Percentiles rank a stretch among this genome's conserved stretches.
These are phyloP conservation scores for Phytopythium helicoides DNA, from an alignment of 352 stramenopile species.

Conservation along the genomic window DNA sequence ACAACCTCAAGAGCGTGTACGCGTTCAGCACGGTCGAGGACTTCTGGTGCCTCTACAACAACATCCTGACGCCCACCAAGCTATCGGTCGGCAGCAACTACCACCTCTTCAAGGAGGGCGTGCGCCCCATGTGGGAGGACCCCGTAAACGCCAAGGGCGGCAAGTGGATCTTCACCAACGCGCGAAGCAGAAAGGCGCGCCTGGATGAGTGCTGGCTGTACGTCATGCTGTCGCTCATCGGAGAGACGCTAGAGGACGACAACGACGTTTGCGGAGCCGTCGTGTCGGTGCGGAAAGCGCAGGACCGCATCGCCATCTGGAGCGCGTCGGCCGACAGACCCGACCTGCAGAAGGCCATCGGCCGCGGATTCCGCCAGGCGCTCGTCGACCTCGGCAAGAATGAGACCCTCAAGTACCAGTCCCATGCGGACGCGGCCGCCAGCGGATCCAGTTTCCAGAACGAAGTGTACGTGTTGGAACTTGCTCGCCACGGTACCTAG, in stretches of 20 bases:
- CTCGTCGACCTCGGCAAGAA: slow-evolving; percentile 87
- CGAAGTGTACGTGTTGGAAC: slow-evolving; percentile 86
- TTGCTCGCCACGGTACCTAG: neutral
- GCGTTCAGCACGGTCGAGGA: slow-evolving; percentile 95
- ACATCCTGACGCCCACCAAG: slow-evolving; percentile 89
- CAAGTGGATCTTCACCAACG: slow-evolving; percentile 97
- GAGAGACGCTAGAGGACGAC: slow-evolving; percentile 94
- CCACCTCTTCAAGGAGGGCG: slow-evolving; percentile 96
- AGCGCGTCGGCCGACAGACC: slow-evolving; percentile 75
- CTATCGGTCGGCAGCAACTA: slow-evolving; percentile 95
- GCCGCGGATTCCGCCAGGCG: slow-evolving; percentile 72
- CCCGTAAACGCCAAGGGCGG: slow-evolving; percentile 92
- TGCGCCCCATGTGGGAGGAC: slow-evolving; percentile 98
- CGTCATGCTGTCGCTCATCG: slow-evolving; percentile 95
- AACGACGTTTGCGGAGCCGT: slow-evolving; percentile 95
- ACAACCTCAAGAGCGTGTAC: slow-evolving; percentile 91
- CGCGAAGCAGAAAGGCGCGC: slow-evolving; percentile 90
- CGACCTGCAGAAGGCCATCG: slow-evolving; percentile 77
- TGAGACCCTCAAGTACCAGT: slow-evolving; percentile 89
- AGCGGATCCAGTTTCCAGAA: slow-evolving; percentile 91
- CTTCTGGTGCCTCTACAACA: slow-evolving; percentile 98
- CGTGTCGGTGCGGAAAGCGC: slow-evolving; percentile 92
- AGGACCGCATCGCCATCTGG: slow-evolving; percentile 97
- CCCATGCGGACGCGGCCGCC: slow-evolving; percentile 79
- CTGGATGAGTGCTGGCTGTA: slow-evolving; percentile 96